Base-by-base conservation (phyloP, 805 yeast species). In the Cyberlindnera suaveolens region DNA sequence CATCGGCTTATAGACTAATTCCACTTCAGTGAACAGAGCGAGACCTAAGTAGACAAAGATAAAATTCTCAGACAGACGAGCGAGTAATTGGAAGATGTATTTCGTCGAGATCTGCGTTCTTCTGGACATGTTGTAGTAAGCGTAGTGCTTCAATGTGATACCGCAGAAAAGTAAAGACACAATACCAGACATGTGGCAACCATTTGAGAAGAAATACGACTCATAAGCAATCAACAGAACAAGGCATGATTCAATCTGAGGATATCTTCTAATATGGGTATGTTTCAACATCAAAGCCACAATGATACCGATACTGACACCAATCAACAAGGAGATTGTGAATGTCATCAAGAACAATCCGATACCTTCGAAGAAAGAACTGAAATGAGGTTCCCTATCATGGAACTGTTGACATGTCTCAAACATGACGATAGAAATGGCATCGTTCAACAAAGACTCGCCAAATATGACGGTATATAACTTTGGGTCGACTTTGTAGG, bases 151-250 rank as follows among this genome's bases (percentile, higher is more conserved):
- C 62, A 93, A 69, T 1, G 99, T 91, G 49, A 93, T 93, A 43
- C 99, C 99, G 62, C 97, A 91, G 67, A 93, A 93, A 51, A 93
- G 67, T 51, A 93, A 71, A 2, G 97, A 89, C 6, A 91, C 98
- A 51, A 91, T 91, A 37, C 99, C 99, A 6, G 98, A 90, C 99
- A 93, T 93, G 62, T 95, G 99, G 56, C 98, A 95, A 39, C 99
- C 99, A 59, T 93, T 93, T 35, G 98, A 90, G 65, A 93, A 93
- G 70, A 93, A 93, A 64, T 93, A 93, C 0, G 97, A 88, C 56
- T 89, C 96, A 62, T 93, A 93, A 15, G 98, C 97, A 61, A 90
- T 81, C 52, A 93, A 67, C 36, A 93, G 67, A 26, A 93, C 95
- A 43, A 93, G 62, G 63, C 98, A 95, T 26, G 97, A 86, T 68